Evolutionary conservation across 768 basidiomycete species (phyloP).

Genomic region (Leccinellum rugosiceps): DNA sequence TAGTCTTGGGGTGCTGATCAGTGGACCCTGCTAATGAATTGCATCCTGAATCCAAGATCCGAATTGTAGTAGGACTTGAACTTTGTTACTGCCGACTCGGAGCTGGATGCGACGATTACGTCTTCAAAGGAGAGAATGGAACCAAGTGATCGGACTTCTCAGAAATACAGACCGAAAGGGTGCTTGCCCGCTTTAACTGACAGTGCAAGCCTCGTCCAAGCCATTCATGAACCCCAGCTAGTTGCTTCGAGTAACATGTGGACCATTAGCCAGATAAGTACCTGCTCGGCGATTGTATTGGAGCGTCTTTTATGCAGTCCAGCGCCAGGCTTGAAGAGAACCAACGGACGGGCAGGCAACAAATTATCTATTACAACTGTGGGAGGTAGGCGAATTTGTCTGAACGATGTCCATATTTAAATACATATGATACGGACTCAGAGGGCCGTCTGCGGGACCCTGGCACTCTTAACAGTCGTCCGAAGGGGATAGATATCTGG

Average conservation of each 20-base stretch:
- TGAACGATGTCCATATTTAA: not conserved
- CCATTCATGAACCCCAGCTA: not conserved
- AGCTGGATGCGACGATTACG: not conserved
- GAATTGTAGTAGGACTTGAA: not conserved
- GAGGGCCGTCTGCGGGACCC: not conserved
- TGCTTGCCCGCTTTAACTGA: not conserved
- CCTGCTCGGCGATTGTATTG: not conserved
- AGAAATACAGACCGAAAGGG: not conserved
- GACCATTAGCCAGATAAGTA: not conserved
- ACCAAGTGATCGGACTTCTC: not conserved
- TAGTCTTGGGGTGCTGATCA: not conserved
- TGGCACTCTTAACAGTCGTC: not conserved
- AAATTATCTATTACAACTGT: not conserved
- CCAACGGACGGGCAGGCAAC: not conserved
- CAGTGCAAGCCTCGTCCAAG: not conserved
- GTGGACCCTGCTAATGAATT: not conserved
- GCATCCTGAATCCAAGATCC: not conserved
- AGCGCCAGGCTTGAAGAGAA: not conserved
- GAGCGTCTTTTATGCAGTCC: no score
- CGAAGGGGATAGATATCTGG: not conserved
- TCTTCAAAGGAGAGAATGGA: not conserved
- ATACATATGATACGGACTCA: not conserved
- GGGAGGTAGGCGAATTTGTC: not conserved
- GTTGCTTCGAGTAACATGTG: not conserved
- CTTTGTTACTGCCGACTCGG: not conserved